These are phyloP conservation scores for Colletotrichum agaves DNA, from an alignment of 2,329 filamentous ascomycete species.

Conservation along the genomic window DNA sequence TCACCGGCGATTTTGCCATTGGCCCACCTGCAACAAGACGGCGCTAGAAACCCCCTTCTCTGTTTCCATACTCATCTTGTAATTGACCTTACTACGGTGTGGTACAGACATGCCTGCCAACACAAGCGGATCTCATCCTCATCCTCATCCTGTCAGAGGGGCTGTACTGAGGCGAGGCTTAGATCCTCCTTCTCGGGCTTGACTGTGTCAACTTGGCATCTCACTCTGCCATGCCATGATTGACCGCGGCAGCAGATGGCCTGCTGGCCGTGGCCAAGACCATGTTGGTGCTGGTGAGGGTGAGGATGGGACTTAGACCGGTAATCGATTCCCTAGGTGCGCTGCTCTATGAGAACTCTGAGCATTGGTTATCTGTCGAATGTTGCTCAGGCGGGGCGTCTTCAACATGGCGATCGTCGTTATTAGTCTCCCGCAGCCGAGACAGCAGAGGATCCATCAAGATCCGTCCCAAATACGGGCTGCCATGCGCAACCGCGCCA, in stretches of 20 bases:
- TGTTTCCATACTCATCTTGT: not conserved
- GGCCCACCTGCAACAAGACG: constrained; percentile 21
- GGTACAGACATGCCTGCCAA: not conserved
- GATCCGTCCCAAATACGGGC: constrained; percentile 34
- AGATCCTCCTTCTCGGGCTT: not conserved
- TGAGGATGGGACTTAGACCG: not conserved
- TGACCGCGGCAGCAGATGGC: not conserved
- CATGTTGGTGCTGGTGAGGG: not conserved
- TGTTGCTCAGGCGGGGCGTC: constrained; percentile 10
- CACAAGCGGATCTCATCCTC: not conserved
- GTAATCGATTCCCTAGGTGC: too few species aligned
- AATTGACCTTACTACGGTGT: not conserved
- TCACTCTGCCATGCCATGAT: not conserved
- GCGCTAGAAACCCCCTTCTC: not conserved
- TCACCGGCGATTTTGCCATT: constrained; percentile 23
- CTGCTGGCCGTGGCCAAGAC: too few species aligned
- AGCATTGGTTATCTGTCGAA: not conserved
- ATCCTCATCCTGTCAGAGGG: not conserved
- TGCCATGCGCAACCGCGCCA: constrained; percentile 14
- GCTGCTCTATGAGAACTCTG: not conserved
- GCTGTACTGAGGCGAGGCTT: not conserved
- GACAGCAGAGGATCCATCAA: constrained; percentile 9
- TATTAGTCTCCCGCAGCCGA: constrained; percentile 5
- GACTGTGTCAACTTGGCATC: not conserved
- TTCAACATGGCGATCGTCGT: constrained; percentile 30